A percentile compares a stretch with the other conserved stretches of the same genome.
Conservation (phyloP, 257 asterid species). For the Sherardia arvensis region DNA sequence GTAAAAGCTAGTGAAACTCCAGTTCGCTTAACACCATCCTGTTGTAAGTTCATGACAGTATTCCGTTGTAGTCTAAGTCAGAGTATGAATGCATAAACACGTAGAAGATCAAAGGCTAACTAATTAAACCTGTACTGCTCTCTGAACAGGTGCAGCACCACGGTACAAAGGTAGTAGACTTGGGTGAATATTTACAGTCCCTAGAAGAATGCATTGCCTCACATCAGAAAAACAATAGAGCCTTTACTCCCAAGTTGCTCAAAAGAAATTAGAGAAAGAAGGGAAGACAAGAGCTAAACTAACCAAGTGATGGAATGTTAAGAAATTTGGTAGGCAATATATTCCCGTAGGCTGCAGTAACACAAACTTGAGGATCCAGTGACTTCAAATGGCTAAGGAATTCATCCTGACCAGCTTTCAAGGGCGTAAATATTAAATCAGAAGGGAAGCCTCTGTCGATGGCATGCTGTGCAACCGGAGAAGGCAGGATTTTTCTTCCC, state of each 20-base stretch:
- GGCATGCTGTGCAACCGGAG: conserved; percentile 90
- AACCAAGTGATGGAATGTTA: conserved; percentile 77
- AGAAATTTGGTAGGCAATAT: conserved; percentile 80
- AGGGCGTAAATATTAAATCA: conserved; percentile 69
- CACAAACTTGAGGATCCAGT: conserved; percentile 87
- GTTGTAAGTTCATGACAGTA: conserved; percentile 8
- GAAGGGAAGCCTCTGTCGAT: conserved; percentile 66
- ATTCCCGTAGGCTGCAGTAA: conserved; percentile 97
- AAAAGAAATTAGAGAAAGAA: not conserved
- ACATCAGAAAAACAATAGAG: too few species aligned
- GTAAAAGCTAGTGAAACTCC: conserved; percentile 94
- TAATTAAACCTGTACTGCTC: conserved; percentile 70
- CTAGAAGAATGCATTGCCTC: conserved; percentile 35
- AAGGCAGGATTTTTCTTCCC: conserved; percentile 85
- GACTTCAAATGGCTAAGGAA: conserved; percentile 52
- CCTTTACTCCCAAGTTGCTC: not conserved
- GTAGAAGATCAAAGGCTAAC: conserved; percentile 1
- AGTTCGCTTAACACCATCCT: conserved; percentile 91
- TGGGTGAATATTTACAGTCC: conserved; percentile 92
- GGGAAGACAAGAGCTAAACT: conserved; percentile 23
- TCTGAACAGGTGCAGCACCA: conserved; percentile 99
- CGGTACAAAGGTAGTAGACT: conserved; percentile 91
- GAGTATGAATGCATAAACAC: not conserved
- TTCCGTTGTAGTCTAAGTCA: not conserved
- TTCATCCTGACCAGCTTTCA: conserved; percentile 79